Evolutionary conservation across 2,329 filamentous ascomycete genomes (phyloP).

Genomic region (Colletotrichum filicis): DNA sequence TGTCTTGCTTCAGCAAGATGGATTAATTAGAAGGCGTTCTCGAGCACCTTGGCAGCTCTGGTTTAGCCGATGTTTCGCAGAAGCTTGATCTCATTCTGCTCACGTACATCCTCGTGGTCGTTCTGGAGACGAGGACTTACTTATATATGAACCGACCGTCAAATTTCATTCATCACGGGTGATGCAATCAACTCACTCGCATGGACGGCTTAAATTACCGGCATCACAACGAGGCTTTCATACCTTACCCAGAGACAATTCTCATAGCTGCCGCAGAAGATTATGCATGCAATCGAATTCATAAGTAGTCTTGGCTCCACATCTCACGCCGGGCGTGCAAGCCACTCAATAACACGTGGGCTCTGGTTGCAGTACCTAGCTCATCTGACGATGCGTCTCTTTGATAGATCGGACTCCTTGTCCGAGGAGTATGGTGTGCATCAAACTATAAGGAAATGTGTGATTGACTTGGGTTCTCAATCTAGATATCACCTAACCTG

Average conservation of each 20-base stretch:
- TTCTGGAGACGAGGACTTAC: not conserved
- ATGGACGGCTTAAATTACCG: not conserved
- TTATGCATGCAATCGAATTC: too few species aligned
- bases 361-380: not conserved
- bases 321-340: not conserved
- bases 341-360: not conserved
- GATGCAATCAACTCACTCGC: not conserved
- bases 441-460: not conserved
- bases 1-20: too few species aligned
- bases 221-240: too few species aligned
- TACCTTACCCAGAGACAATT: too few species aligned
- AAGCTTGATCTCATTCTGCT: not conserved
- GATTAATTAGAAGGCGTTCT: too few species aligned
- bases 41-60: too few species aligned
- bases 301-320: too few species aligned
- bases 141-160: too few species aligned
- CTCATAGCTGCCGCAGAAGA: too few species aligned
- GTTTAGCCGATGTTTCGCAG: too few species aligned
- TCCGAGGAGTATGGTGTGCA: not conserved
- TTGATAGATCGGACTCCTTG: slow-evolving; percentile 8
- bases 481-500: not conserved
- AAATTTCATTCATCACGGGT: not conserved
- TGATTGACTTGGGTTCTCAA: not conserved
- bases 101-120: not conserved
- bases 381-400: not conserved